Conservation (phyloP, 1,284 basidiomycete species). For the Porodaedalea pini region DNA sequence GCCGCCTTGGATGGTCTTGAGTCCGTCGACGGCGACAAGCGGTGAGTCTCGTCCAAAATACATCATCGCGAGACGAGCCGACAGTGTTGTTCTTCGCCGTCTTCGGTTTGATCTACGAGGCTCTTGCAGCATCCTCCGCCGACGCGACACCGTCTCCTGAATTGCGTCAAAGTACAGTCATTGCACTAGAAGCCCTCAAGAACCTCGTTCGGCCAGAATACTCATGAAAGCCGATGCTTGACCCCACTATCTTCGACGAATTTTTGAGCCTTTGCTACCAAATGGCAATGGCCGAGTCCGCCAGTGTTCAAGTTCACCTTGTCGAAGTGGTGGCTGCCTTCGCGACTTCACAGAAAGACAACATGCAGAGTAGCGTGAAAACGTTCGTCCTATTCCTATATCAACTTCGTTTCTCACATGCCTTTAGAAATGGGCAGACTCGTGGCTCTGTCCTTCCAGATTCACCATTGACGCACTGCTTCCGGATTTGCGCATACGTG, state of each 20-base stretch:
- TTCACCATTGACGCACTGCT: slow-evolving; percentile 62
- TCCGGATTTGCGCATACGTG: slow-evolving; percentile 78
- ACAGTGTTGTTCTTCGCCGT: slow-evolving; percentile 83
- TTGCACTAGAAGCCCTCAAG: slow-evolving; percentile 79
- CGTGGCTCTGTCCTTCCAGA: slow-evolving; percentile 7
- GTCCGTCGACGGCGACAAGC: slow-evolving; percentile 26
- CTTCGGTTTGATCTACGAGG: slow-evolving; percentile 92
- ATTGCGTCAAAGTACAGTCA: slow-evolving; percentile 46
- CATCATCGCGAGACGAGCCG: slow-evolving; percentile 60
- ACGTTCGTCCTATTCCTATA: background rate
- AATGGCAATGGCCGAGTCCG: slow-evolving; percentile 83
- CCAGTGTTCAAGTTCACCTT: slow-evolving; percentile 70
- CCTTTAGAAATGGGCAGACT: slow-evolving; percentile 5
- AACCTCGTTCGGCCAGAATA: slow-evolving; percentile 77
- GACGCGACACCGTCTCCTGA: slow-evolving; percentile 44
- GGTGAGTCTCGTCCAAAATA: slow-evolving; percentile 27
- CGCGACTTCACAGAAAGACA: slow-evolving; percentile 50
- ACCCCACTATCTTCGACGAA: slow-evolving; percentile 85
- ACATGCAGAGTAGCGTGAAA: background rate
- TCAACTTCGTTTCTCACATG: background rate
- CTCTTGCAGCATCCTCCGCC: slow-evolving; percentile 67
- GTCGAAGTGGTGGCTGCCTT: slow-evolving; percentile 70
- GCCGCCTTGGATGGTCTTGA: slow-evolving; percentile 81
- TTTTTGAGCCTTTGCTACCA: slow-evolving; percentile 86
- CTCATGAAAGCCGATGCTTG: slow-evolving; percentile 76